Evolutionary conservation across 192 early-diverging fungal genomes (phyloP), one percentile per base, ranked within the genome.

Genomic region (Backusella psychrophila): DNA sequence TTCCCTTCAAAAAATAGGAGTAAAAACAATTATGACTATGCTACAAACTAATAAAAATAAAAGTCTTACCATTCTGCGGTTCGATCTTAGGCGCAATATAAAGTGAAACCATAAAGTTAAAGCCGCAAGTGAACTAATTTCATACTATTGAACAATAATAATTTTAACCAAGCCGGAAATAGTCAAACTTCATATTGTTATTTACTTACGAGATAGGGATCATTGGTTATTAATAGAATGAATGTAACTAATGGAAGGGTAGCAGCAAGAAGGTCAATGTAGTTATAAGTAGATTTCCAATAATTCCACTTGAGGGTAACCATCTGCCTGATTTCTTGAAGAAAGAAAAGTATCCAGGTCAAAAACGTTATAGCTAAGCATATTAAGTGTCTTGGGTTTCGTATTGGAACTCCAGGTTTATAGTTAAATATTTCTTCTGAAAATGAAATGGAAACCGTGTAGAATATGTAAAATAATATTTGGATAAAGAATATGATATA

Each of bases 41-140:
- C 41, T 41, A 21, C 9, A 35, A 1, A 3, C 15, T 1, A 14
- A 35, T 69, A 11, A 41, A 19, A 19, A 1, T 7, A 39, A 39
- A 41, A 14, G 17, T 0, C 38, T 63, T 74, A 74, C 73, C 6
- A 74, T 66, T 26, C 17, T 33, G 34, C 33, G 21, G 6, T 66
- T 38, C 1, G 66, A 15, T 38, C 73, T n/a, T 36, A 74, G 56
- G 11, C 73, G 53, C 6, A 74, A 53, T 38, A 74, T 39, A 14
- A 63, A 35, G 7, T 74, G 59, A 9, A 59, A 11, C 73, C 73
- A 74, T 65, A 74, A 63, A 26, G 66, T 44, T 5, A 74, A 21
- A 31, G 38, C 36, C 11, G 73, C 8, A n/a, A 74, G 35, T 6
- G 53, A 17, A 5, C 33, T 21, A 6, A 63, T 23, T 41, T 74